Conservation (phyloP, 805 yeast genomes). For the Candida peoriensis region DNA sequence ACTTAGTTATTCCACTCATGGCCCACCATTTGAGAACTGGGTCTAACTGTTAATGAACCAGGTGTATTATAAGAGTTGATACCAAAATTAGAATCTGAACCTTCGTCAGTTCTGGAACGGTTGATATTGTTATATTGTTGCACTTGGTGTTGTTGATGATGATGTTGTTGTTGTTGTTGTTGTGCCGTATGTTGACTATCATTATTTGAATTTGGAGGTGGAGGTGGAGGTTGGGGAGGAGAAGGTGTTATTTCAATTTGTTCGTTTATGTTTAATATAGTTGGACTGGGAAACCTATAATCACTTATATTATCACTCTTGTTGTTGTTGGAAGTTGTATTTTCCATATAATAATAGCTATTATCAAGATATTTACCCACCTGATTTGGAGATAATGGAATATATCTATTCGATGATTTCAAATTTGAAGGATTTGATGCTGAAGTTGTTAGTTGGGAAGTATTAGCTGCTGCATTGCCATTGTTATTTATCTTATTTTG, state of each 20-base stretch:
- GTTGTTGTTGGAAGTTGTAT: background rate
- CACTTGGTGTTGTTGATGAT: background rate
- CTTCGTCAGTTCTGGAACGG: background rate
- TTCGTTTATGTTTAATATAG: no score
- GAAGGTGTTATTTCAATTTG: no score
- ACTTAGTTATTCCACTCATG: slow-evolving; percentile 16
- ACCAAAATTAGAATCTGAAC: slow-evolving; percentile 7
- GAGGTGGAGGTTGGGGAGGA: no score
- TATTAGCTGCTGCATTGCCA: background rate
- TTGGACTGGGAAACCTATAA: no score
- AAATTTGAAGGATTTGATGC: slow-evolving; percentile 1
- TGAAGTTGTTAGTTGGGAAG: slow-evolving; percentile 1
- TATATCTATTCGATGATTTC: slow-evolving; percentile 6
- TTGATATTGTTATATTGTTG: background rate
- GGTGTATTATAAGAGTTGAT: slow-evolving; percentile 21
- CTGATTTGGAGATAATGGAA: slow-evolving; percentile 15
- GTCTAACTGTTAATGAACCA: slow-evolving; percentile 14
- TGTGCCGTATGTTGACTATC: background rate
- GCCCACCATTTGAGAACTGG: slow-evolving; percentile 8
- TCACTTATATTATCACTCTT: background rate
- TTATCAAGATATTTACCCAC: slow-evolving; percentile 17
- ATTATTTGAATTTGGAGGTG: slow-evolving; percentile 3
- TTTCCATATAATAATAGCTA: slow-evolving; percentile 3
- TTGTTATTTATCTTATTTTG: slow-evolving; percentile 17
- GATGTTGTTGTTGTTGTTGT: slow-evolving; percentile 3